A percentile compares a stretch with the other conserved stretches of the same genome.
phyloP scores from a whole-genome alignment of 2,329 filamentous ascomycete genomes.

The Huntiella decipiens region DNA sequence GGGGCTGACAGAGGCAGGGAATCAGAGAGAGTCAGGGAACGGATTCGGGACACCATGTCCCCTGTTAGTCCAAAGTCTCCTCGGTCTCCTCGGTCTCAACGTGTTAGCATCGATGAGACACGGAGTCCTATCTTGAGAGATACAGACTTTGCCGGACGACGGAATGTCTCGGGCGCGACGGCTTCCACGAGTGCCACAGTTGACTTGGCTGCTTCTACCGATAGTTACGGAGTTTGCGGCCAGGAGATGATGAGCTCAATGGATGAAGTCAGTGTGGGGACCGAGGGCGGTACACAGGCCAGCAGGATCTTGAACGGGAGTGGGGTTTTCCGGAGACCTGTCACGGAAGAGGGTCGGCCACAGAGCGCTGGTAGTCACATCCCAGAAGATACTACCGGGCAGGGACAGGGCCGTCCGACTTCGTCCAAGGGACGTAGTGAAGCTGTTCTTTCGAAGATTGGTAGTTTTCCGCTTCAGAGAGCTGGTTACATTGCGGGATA shows the following conservation, averaged over 20 bases:
- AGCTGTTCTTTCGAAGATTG: conserved; percentile 36
- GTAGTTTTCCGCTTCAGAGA: conserved; percentile 62
- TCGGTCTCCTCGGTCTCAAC: not conserved
- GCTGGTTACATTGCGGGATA: conserved; percentile 71
- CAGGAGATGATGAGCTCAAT: conserved; percentile 48
- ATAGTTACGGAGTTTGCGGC: conserved; percentile 58
- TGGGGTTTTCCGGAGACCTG: conserved; percentile 48
- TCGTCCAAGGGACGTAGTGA: conserved; percentile 14
- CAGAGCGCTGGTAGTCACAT: not conserved
- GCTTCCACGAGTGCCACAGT: conserved; percentile 21
- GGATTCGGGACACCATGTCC: conserved; percentile 17
- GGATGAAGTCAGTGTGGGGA: conserved; percentile 46
- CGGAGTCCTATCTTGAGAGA: too few species aligned
- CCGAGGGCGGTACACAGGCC: conserved; percentile 22
- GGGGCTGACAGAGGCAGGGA: too few species aligned
- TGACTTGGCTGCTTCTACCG: conserved; percentile 43
- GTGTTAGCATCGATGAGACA: not conserved
- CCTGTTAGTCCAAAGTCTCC: conserved; percentile 2
- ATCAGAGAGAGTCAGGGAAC: conserved; percentile 44
- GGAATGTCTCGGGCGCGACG: too few species aligned
- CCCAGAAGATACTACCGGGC: not conserved
- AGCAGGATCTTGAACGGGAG: conserved; percentile 80
- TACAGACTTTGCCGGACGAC: too few species aligned
- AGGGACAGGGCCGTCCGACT: not conserved
- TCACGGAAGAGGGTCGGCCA: not conserved